These are phyloP conservation scores for Cupressus sempervirens DNA, from an alignment of 75 land plant species.

Conservation along the genomic window DNA sequence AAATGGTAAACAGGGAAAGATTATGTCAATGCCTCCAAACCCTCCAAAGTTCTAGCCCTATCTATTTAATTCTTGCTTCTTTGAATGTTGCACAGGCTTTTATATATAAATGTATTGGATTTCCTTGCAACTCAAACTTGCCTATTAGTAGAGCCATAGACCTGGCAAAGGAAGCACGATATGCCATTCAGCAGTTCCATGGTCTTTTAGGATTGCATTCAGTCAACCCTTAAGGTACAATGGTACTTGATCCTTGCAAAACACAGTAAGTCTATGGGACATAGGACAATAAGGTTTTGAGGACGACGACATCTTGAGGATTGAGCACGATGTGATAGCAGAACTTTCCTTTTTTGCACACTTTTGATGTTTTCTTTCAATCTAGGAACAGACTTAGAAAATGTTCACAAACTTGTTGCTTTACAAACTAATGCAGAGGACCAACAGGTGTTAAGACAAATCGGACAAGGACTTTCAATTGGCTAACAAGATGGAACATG, in stretches of 20 bases:
- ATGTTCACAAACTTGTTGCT: constrained; percentile 50
- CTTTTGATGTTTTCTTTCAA: constrained; percentile 70
- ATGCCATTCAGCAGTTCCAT: constrained; percentile 30
- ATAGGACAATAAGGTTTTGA: constrained; percentile 69
- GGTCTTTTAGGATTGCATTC: constrained; percentile 43
- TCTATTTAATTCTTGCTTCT: constrained; percentile 82
- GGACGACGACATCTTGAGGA: constrained; percentile 65
- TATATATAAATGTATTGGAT: constrained; percentile 23
- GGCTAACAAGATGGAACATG: too few species aligned
- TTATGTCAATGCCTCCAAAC: constrained; percentile 65
- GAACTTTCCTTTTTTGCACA: constrained; percentile 65
- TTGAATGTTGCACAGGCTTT: constrained; percentile 88
- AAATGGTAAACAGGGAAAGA: constrained; percentile 43
- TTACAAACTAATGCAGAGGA: too few species aligned
- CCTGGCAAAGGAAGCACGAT: constrained; percentile 36
- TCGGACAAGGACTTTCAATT: too few species aligned
- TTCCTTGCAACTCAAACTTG: constrained; percentile 8
- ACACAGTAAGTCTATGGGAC: constrained; percentile 63
- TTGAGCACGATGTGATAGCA: constrained; percentile 43
- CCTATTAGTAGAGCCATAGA: constrained; percentile 44
- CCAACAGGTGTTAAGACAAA: too few species aligned
- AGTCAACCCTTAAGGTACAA: constrained; percentile 15
- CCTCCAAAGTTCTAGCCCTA: constrained; percentile 94
- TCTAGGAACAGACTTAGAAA: constrained; percentile 57
- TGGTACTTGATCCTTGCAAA: constrained; percentile 64